Evolutionary conservation across 164 flowering plant species (phyloP), one percentile per base, ranked within the genome.

Genomic region (Brasenia schreberi): DNA sequence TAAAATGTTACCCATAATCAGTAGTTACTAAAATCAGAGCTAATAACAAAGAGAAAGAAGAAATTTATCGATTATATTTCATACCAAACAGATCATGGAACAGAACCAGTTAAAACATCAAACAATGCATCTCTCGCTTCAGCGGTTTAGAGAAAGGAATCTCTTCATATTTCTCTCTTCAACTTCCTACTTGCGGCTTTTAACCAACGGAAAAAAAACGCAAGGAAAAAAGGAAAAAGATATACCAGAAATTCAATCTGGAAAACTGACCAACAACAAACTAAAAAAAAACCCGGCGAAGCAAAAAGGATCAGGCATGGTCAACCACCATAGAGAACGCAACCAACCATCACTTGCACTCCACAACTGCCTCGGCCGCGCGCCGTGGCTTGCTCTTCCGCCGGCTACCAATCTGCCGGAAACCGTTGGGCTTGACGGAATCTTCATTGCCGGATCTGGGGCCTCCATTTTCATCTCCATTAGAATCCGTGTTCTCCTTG

Each of bases 361-460:
- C 84, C 43, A 89, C 86, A 62, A 85, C 93, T 42, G 82, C 92
- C 77, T 87, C 93, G 60, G 96, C 90, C 64, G 97, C 97, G 27
- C 94, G 80, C 18, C 85, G 80, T 66, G 94, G 94, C 80, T 79
- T 89, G 81, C 77, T 86, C 77, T 88, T 91, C 58, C 96, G 67
- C 73, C 95, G 78, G 74, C 81, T 88, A 33, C 89, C 83, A 69
- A 64, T 85, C 19, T 77, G 90, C 52, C 91, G 79, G 61, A 80
- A 84, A n/a, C 91, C 93, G 76, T 74, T 80, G 4, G 81, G 71
- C 73, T 81, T 85, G 45, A 64, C 59, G 23, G 82, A 65, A 14
- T 76, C 84, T 61, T 77, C 78, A 7, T 71, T 53, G 74, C 73
- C 77, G 6, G 81, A 69, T 66, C 76, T 82, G n/a, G 75, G 60